phyloP scores from a whole-genome alignment of 495 filamentous ascomycete species.

The Lichenothelia convexa region DNA sequence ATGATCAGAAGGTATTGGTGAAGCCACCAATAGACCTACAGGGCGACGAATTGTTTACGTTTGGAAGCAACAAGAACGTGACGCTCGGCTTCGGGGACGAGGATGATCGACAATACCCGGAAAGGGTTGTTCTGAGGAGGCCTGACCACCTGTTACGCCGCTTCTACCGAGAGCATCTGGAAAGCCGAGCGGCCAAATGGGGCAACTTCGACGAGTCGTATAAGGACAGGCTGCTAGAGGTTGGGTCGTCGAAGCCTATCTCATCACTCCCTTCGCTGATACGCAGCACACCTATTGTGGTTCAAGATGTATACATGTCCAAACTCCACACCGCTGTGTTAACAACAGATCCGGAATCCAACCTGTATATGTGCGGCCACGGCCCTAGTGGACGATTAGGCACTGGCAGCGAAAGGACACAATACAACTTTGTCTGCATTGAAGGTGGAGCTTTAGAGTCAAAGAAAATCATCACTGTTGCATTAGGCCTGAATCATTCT shows the following conservation, averaged over 20 bases:
- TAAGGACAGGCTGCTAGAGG: slow-evolving; percentile 9
- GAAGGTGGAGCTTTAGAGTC: slow-evolving; percentile 52
- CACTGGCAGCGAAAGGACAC: slow-evolving; percentile 72
- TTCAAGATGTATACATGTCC: slow-evolving; percentile 65
- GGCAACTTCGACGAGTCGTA: slow-evolving; percentile 11
- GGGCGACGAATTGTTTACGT: slow-evolving; percentile 78
- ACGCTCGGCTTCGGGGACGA: slow-evolving; percentile 82
- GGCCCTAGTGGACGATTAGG: slow-evolving; percentile 81
- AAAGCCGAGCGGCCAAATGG: slow-evolving; percentile 11
- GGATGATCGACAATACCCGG: slow-evolving; percentile 84
- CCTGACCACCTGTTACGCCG: slow-evolving; percentile 57
- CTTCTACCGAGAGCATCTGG: slow-evolving; percentile 32
- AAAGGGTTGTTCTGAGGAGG: slow-evolving; percentile 59
- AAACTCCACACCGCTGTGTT: slow-evolving; percentile 85
- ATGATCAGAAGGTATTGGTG: slow-evolving; percentile 2
- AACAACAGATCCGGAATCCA: slow-evolving; percentile 76
- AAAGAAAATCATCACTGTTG: slow-evolving; percentile 50
- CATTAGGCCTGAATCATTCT: slow-evolving; percentile 80
- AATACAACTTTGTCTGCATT: slow-evolving; percentile 67
- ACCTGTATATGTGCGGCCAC: slow-evolving; percentile 85
- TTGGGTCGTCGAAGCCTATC: slow-evolving; percentile 16
- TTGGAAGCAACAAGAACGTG: slow-evolving; percentile 90
- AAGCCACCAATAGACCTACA: slow-evolving; percentile 22
- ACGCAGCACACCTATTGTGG: slow-evolving; percentile 45
- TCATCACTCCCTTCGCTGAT: slow-evolving; percentile 48